Evolutionary conservation across 2,329 filamentous ascomycete genomes (phyloP), one percentile per base, ranked within the genome.

Genomic region (Rutstroemia sp.): DNA sequence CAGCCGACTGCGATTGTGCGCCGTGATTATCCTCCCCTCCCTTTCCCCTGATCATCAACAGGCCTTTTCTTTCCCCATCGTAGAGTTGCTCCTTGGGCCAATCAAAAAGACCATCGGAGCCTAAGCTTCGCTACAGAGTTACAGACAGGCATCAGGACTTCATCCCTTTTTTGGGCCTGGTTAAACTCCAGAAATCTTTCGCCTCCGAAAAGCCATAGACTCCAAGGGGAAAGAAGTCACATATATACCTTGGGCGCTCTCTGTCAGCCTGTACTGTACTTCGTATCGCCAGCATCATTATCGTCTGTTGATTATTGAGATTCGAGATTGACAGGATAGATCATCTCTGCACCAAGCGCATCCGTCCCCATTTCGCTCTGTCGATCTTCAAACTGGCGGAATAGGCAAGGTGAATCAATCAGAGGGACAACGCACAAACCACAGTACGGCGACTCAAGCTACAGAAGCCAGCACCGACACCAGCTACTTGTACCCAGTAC

Each of bases 101-200:
- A 55, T 55, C 23, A 39, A 47, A 50, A n/a, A 41, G 21, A n/a
- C 25, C 21, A 25, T 54, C 30, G 21, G 34, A 42, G n/a, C 37
- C 45, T 25, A 54, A 49, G 41, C 41, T 6, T 30, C 17, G 45
- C 51, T 53, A 38, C 49, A 30, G 48, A 48, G 51, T 27, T 54
- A 44, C 23, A 55, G 45, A 30, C 52, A 55, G 49, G 49, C 34
- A 34, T 34, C 30, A 14, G 45, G 39, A 42, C 37, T 34, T 50
- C 52, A 55, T 55, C 52, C 52, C 52, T 55, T 54, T 55, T 42
- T 55, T 55, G 8, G 16, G 30, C 5, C 25, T 34, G 41, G 50
- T 25, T 44, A 25, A 45, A 54, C 17, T 25, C 21, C 46, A 54
- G 34, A 54, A 42, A 54, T 49, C 30, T 48, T 21, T 37, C 16